Conservation (phyloP, 257 asterid species). For the Lycium barbarum region DNA sequence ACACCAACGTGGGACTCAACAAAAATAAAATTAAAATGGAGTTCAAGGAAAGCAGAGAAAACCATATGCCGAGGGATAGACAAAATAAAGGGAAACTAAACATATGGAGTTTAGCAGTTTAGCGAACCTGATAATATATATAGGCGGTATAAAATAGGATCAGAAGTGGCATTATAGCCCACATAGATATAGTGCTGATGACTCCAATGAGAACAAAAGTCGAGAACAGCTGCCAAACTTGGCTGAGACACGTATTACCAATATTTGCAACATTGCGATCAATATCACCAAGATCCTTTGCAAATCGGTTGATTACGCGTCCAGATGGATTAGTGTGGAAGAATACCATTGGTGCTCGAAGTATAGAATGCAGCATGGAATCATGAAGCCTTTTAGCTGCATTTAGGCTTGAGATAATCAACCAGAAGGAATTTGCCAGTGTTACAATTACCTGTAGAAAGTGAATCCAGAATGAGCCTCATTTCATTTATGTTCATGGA, state of each 20-base stretch:
- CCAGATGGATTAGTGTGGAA: constrained; percentile 90
- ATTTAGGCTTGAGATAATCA: constrained; percentile 69
- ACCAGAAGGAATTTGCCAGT: constrained; percentile 77
- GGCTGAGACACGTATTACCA: constrained; percentile 62
- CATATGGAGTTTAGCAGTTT: not conserved
- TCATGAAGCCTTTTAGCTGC: constrained; percentile 82
- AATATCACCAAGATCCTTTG: constrained; percentile 74
- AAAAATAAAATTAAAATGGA: not conserved
- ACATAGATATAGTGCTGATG: constrained; percentile 71
- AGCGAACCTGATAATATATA: constrained; percentile 70
- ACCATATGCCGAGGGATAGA: constrained; percentile 9
- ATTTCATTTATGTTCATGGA: constrained; percentile 6
- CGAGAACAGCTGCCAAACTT: constrained; percentile 71
- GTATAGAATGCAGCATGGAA: constrained; percentile 66
- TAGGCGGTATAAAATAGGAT: constrained; percentile 71
- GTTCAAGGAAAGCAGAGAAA: not conserved
- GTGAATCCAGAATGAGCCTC: constrained; percentile 23
- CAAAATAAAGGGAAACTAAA: not conserved
- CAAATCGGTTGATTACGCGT: constrained; percentile 78
- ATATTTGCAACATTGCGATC: constrained; percentile 70
- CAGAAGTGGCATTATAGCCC: constrained; percentile 87
- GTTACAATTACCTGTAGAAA: constrained; percentile 76
- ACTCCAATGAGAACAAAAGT: constrained; percentile 77
- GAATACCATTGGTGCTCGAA: constrained; percentile 88
- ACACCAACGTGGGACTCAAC: not conserved